phyloP scores from a whole-genome alignment of 1,139 yeast species.

The Zhuliangozyma parablackwelliae region DNA sequence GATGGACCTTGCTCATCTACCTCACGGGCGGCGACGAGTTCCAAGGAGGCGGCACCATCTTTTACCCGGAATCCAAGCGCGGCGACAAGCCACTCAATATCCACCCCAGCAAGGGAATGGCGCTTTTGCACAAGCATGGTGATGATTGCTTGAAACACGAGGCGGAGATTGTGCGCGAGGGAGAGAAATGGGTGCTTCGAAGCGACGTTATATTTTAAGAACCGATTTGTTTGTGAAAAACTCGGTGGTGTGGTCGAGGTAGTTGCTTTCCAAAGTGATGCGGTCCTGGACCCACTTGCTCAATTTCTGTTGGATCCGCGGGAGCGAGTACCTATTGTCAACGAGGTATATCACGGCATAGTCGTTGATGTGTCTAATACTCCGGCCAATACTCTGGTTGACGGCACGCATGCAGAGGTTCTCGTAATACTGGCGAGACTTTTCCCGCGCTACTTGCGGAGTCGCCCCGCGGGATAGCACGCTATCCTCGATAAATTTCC shows the following conservation, averaged over 20 bases:
- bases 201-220: conserved; percentile 48
- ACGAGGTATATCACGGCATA: conserved; percentile 71
- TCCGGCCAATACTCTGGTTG: conserved; percentile 90
- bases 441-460: conserved; percentile 33
- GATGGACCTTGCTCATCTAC: conserved; percentile 59
- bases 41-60: conserved; percentile 61
- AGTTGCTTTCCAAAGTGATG: neutral
- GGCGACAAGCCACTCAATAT: conserved; percentile 26
- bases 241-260: conserved; percentile 1
- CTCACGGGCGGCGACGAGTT: conserved; percentile 56
- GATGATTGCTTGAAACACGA: conserved; percentile 63
- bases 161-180: conserved; percentile 48
- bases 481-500: conserved; percentile 56
- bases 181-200: conserved; percentile 62
- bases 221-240: conserved; percentile 1
- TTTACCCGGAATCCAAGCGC: conserved; percentile 32
- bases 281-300: conserved; percentile 74
- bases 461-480: conserved; percentile 39
- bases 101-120: conserved; percentile 54
- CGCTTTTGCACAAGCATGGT: conserved; percentile 63
- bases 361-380: conserved; percentile 80
- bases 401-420: conserved; percentile 89
- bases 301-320: conserved; percentile 54
- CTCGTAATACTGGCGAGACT: conserved; percentile 67
- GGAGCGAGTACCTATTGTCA: conserved; percentile 56